A percentile compares a stretch with the other conserved stretches of the same genome.
Evolutionary conservation across 306 rosid species (phyloP).

Genomic region (Clitoria ternatea): DNA sequence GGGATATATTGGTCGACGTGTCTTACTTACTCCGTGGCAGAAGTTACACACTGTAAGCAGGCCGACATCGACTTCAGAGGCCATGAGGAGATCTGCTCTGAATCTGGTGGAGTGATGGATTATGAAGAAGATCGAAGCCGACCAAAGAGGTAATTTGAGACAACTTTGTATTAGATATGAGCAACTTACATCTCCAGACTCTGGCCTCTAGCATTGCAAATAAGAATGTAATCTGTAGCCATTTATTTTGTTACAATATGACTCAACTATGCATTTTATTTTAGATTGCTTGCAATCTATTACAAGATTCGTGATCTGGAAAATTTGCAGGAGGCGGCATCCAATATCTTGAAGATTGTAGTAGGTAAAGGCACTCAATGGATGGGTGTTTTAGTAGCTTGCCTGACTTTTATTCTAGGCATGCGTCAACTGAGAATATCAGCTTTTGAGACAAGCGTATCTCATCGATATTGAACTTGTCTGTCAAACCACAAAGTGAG

Average conservation of each 20-base stretch:
- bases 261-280: neutral
- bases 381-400: conserved; percentile 42
- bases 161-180: conserved; percentile 2
- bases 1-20: conserved; percentile 86
- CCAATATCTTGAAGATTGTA: conserved; percentile 60
- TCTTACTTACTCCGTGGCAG: conserved; percentile 99
- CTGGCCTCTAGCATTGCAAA: neutral
- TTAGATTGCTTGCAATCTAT: neutral
- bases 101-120: conserved; percentile 99
- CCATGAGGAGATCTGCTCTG: conserved; percentile 97
- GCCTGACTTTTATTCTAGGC: conserved; percentile 59
- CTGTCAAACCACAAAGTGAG: conserved; percentile 24
- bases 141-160: conserved; percentile 74
- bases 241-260: conserved; percentile 1
- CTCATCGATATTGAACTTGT: conserved; percentile 28
- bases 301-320: neutral
- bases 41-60: conserved; percentile 98
- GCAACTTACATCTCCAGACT: too few relatives aligned
- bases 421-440: conserved; percentile 38
- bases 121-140: conserved; percentile 96
- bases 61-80: conserved; percentile 94
- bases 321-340: conserved; percentile 81
- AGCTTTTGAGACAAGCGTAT: conserved; percentile 31
- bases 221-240: neutral
- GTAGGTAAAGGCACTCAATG: conserved; percentile 33